phyloP scores from a whole-genome alignment of 495 filamentous ascomycete species.

The Xylaria acuta region DNA sequence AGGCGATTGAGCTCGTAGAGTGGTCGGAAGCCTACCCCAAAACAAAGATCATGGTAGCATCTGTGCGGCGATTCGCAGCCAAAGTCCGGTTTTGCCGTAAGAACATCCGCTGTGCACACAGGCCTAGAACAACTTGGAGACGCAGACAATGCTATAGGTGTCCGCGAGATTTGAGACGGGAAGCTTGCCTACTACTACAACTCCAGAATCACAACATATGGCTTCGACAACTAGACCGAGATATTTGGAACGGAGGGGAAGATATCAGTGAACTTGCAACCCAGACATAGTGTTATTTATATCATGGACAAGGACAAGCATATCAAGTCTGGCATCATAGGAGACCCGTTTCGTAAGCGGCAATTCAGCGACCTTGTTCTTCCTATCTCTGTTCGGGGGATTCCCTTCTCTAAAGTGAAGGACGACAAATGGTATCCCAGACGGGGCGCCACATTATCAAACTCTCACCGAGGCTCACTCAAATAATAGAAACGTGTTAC shows the following conservation, averaged over 20 bases:
- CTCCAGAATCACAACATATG: too few relatives aligned
- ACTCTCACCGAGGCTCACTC: background rate
- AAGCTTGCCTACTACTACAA: too few relatives aligned
- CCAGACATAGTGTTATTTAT: background rate
- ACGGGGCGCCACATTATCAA: background rate
- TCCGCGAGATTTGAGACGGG: constrained; percentile 68
- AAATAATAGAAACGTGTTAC: background rate
- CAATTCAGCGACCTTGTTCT: background rate
- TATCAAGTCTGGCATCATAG: background rate
- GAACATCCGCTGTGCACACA: constrained; percentile 66
- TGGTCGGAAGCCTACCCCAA: too few relatives aligned
- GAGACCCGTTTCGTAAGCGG: background rate
- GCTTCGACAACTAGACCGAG: too few relatives aligned
- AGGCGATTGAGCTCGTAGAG: too few relatives aligned
- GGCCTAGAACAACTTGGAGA: constrained; percentile 63
- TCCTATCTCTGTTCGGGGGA: background rate
- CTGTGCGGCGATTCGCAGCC: constrained; percentile 48
- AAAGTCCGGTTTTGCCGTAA: constrained; percentile 58
- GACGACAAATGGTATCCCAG: background rate
- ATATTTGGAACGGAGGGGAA: too few relatives aligned
- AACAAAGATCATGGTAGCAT: too few relatives aligned
- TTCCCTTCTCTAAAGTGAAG: background rate
- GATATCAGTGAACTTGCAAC: constrained; percentile 57
- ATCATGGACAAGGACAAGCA: background rate
- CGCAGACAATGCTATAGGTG: constrained; percentile 66